Evolutionary conservation across 2,329 filamentous ascomycete species (phyloP).

Genomic region (Neonectria sp.): DNA sequence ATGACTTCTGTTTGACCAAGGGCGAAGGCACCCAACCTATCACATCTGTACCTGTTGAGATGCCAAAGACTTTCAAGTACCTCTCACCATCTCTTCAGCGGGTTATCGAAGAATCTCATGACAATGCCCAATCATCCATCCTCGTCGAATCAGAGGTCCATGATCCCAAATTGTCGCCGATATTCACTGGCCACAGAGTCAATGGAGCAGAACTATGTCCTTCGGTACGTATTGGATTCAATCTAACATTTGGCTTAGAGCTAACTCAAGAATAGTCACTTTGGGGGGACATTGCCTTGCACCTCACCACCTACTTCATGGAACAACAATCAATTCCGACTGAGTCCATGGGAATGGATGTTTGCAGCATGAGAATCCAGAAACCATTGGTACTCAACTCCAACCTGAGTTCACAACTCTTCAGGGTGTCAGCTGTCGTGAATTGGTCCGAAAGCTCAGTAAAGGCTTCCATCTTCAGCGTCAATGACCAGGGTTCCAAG

Average conservation of each 20-base stretch:
- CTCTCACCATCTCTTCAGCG: constrained; percentile 41
- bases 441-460: constrained; percentile 34
- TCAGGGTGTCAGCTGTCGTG: constrained; percentile 34
- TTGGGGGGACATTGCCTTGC: constrained; percentile 35
- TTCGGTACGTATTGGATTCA: constrained; percentile 50
- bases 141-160: constrained; percentile 38
- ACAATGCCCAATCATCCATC: constrained; percentile 22
- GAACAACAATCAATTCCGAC: constrained; percentile 27
- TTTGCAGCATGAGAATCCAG: constrained; percentile 37
- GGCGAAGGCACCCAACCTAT: constrained; percentile 52
- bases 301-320: constrained; percentile 35
- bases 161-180: constrained; percentile 27
- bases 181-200: constrained; percentile 40
- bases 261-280: constrained; percentile 33
- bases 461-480: constrained; percentile 41
- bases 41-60: background rate
- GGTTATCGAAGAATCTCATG: constrained; percentile 36
- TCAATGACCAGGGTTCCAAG: constrained; percentile 34
- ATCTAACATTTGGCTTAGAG: too few species aligned
- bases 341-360: constrained; percentile 36
- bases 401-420: constrained; percentile 30
- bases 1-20: constrained; percentile 82
- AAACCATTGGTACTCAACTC: constrained; percentile 40
- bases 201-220: constrained; percentile 41
- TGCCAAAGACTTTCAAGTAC: constrained; percentile 24